Evolutionary conservation across 345 rosid species (phyloP), one percentile per base, ranked within the genome.

Genomic region (Arabidopsis arenosa): DNA sequence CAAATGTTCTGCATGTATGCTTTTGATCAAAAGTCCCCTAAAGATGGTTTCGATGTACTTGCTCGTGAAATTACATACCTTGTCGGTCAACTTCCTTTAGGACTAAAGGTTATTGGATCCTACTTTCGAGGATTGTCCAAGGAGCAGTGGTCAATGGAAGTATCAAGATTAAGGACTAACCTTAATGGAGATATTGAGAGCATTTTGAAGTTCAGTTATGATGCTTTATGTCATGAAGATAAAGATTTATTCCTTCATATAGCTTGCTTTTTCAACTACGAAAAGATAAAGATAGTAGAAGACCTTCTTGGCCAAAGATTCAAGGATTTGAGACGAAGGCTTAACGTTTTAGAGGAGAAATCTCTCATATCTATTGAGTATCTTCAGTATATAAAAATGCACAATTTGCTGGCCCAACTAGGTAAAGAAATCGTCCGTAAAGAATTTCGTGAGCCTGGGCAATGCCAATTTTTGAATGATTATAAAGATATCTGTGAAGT

Each of bases 201-300:
- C 1, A 33, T 74, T 6, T 45, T 81, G 18, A 75, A 15, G 51
- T 66, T 79, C 17, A 81, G 87, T n/a, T 81, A 60, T 13, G 76
- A 84, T 66, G 78, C 68, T 11, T 56, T 84, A 10, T 12, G 23
- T n/a, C 36, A 40, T 23, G 23, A 70, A 26, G 66, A 66, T 8
- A 48, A 79, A 71, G 8, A 6, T 5, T 32, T 81, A 6, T 84
- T 84, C 75, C 66, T 76, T 18, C 80, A 81, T 15, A 70, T 84
- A 21, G 84, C 83, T 2, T 79, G 81, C 36, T 54, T 75, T 51
- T 75, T 75, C 6, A 63, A 55, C 6, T 4, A 32, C 0, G 0
- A 4, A 2, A 0, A 1, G 1, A n/a, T 7, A 7, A 11, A 47
- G 4, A 0, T 0, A 7, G 62, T 75, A 3, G 15, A 0, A 14